Conservation (phyloP, 352 stramenopile genomes). For the Globisporangium viniferum region DNA sequence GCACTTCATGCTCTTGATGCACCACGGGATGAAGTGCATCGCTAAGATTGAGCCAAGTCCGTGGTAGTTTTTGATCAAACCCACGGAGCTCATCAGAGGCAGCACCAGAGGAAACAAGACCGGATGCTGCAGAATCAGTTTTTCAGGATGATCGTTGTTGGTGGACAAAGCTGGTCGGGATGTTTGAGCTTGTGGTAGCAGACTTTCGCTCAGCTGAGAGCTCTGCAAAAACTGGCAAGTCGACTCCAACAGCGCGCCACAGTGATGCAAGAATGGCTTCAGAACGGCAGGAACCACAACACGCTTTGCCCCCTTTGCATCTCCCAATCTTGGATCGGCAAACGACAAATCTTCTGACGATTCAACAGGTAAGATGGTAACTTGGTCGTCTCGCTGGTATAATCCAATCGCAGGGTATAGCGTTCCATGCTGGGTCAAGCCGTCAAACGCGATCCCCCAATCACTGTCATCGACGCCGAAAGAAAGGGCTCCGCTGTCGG, state of each 20-base stretch:
- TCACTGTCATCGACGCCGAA: slow-evolving; percentile 87
- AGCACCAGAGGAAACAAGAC: slow-evolving; percentile 59
- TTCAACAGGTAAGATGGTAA: slow-evolving; percentile 78
- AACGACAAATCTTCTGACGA: slow-evolving; percentile 32
- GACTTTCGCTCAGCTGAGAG: slow-evolving; percentile 21
- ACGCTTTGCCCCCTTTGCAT: slow-evolving; percentile 29
- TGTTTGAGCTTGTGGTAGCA: slow-evolving; percentile 6
- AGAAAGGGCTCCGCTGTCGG: slow-evolving; percentile 80
- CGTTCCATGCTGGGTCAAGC: slow-evolving; percentile 83
- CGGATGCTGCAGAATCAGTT: slow-evolving; percentile 40
- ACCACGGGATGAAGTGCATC: slow-evolving; percentile 78
- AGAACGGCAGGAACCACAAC: slow-evolving; percentile 63
- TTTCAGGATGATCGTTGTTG: slow-evolving; percentile 26
- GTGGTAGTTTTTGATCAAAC: slow-evolving; percentile 65
- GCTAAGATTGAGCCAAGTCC: slow-evolving; percentile 62
- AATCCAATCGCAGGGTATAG: slow-evolving; percentile 86
- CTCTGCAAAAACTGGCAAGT: slow-evolving; percentile 49
- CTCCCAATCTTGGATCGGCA: slow-evolving; percentile 21
- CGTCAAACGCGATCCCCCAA: slow-evolving; percentile 88
- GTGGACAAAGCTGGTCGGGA: not conserved
- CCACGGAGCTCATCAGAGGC: slow-evolving; percentile 62
- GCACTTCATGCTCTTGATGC: slow-evolving; percentile 57
- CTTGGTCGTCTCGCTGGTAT: slow-evolving; percentile 87
- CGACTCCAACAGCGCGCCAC: slow-evolving; percentile 51
- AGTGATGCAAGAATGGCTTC: slow-evolving; percentile 75